Conservation (phyloP, 1,139 yeast genomes). For the Suhomyces bokatorum region DNA sequence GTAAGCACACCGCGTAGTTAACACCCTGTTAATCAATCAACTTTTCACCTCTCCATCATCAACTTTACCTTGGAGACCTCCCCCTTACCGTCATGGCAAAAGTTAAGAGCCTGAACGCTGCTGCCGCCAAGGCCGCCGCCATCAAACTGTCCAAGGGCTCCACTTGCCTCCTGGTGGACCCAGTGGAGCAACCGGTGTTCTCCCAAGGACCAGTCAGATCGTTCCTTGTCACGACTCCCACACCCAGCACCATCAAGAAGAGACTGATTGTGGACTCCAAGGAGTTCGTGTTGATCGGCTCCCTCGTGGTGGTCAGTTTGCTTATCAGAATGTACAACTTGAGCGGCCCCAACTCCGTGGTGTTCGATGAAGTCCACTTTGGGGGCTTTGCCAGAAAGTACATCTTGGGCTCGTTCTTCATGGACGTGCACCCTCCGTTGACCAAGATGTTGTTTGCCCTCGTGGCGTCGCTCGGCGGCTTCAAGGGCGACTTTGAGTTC, state of each 20-base stretch:
- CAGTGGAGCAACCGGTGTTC: constrained; percentile 29
- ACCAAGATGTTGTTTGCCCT: constrained; percentile 88
- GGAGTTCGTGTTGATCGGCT: constrained; percentile 40
- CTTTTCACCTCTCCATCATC: constrained; percentile 5
- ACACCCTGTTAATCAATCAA: constrained; percentile 12
- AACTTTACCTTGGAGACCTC: not conserved
- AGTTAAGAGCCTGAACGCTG: constrained; percentile 6
- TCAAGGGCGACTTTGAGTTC: constrained; percentile 73
- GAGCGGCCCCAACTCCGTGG: constrained; percentile 74
- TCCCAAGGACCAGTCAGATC: constrained; percentile 29
- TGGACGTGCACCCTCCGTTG: constrained; percentile 95
- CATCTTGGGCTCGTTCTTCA: constrained; percentile 69
- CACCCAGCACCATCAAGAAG: constrained; percentile 20
- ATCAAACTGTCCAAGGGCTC: constrained; percentile 11
- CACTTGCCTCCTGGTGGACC: constrained; percentile 24
- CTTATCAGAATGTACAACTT: constrained; percentile 52
- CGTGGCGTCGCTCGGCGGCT: constrained; percentile 71
- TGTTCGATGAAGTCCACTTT: constrained; percentile 89
- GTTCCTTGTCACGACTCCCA: constrained; percentile 32
- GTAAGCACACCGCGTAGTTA: constrained; percentile 12
- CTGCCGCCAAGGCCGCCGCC: constrained; percentile 15
- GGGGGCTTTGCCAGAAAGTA: constrained; percentile 80
- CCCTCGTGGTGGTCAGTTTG: constrained; percentile 54
- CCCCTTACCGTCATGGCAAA: constrained; percentile 10
- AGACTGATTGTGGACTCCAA: constrained; percentile 23